A percentile compares a stretch with the other conserved stretches of the same genome.
These are phyloP conservation scores for Craspedostauros australis DNA, from an alignment of 108 stramenopile species.

Conservation along the genomic window DNA sequence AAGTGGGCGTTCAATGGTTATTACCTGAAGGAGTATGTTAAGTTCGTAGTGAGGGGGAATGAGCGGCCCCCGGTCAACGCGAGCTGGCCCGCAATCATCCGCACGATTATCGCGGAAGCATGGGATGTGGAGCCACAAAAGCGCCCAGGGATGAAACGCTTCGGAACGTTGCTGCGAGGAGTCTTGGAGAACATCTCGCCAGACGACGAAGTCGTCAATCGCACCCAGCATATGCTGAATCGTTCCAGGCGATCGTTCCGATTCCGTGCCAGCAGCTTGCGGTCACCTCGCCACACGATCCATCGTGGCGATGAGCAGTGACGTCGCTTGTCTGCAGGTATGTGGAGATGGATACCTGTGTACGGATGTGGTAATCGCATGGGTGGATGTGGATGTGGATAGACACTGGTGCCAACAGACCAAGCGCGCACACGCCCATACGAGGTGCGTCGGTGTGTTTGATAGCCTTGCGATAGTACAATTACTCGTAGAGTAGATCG, in stretches of 20 bases:
- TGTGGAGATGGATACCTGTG: too few relatives aligned
- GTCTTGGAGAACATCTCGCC: conserved; percentile 24
- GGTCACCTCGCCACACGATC: too few relatives aligned
- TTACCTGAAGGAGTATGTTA: conserved; percentile 15
- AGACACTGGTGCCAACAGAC: too few relatives aligned
- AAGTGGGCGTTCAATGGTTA: conserved; percentile 22
- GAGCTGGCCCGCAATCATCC: conserved; percentile 17
- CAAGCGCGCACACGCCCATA: too few relatives aligned
- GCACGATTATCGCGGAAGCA: conserved; percentile 24
- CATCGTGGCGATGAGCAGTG: too few relatives aligned
- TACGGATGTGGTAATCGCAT: too few relatives aligned
- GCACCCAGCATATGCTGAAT: conserved; percentile 29
- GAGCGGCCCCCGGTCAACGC: conserved; percentile 6
- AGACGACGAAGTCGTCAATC: conserved; percentile 13
- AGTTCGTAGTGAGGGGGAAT: conserved; percentile 12
- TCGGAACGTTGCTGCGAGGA: conserved; percentile 28
- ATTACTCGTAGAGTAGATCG: too few relatives aligned
- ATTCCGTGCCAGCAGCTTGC: too few relatives aligned
- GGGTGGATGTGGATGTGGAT: too few relatives aligned
- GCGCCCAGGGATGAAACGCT: conserved; percentile 30
- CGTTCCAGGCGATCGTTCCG: conserved; percentile 17
- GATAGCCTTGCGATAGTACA: too few relatives aligned
- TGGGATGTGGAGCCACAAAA: conserved; percentile 30
- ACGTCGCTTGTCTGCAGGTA: too few relatives aligned
- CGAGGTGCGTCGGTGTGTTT: too few relatives aligned